Evolutionary conservation across 2,329 filamentous ascomycete species (phyloP).

Genomic region (Sporothrix globosa): DNA sequence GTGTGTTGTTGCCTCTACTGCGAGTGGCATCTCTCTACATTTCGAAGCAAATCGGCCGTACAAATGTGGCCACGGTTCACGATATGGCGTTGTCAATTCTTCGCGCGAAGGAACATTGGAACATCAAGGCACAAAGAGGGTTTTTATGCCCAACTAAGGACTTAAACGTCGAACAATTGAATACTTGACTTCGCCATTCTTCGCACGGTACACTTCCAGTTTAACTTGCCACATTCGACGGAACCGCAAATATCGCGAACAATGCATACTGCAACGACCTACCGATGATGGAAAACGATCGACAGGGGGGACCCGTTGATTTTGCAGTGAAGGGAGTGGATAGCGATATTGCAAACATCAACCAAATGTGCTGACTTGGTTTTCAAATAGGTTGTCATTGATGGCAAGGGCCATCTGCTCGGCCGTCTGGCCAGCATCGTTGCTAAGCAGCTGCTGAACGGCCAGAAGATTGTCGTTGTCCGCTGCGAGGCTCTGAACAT

Average conservation of each 20-base stretch:
- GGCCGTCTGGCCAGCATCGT: conserved; percentile 97
- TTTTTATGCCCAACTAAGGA: no score
- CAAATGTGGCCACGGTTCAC: background rate
- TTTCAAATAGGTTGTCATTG: conserved; percentile 83
- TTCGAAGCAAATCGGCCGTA: no score
- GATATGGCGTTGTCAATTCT: background rate
- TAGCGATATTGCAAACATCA: background rate
- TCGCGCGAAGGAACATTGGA: background rate
- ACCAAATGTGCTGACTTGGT: conserved; percentile 28
- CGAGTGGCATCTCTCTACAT: background rate
- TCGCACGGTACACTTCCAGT: background rate
- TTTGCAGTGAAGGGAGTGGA: background rate
- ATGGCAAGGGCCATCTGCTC: conserved; percentile 99
- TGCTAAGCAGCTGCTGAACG: conserved; percentile 98
- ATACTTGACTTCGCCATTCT: background rate
- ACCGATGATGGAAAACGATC: background rate
- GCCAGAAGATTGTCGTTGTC: conserved; percentile 99
- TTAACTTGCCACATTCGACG: background rate
- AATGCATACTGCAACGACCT: background rate
- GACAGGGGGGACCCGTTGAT: background rate
- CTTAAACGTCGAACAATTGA: background rate
- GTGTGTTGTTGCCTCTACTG: background rate
- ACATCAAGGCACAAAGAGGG: background rate
- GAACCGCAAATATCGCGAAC: background rate
- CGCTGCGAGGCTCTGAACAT: conserved; percentile 99